Evolutionary conservation across 148 eudicot species (phyloP), one percentile per base, ranked within the genome.

Genomic region (Selenicereus undatus): DNA sequence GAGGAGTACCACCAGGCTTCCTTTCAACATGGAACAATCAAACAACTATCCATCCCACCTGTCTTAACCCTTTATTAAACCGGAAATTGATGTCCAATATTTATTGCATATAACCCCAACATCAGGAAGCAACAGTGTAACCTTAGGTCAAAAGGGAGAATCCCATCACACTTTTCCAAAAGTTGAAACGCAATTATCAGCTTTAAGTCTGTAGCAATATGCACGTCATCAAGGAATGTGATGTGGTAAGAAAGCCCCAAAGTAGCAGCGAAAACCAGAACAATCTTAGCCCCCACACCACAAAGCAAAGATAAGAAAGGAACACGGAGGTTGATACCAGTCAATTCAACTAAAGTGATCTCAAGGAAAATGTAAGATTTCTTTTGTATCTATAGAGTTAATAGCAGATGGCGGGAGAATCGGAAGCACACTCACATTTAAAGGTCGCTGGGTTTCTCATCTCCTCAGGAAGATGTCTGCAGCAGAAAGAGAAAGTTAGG

Each of bases 401-500:
- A 36, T 18, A 8, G 66, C 30, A 29, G 54, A 17, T 9, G 58
- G 12, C 36, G 56, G 20, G 80, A 73, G 60, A 82, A 66, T 27
- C 64, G 82, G 48, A 56, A 29, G 81, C 75, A 82, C 74, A 89
- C 98, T 91, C 54, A 97, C 99, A 94, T 87, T 92, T 97, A 83
- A 97, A 97, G 62, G 97, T 90, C 27, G 87, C 81, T 26, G 99
- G 97, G 82, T 97, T 88, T 84, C 98, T 92, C 99, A 97, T 94
- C 97, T 97, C 99, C 88, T 94, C 93, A 17, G 99, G 99, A 48
- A 97, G 87, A 86, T 92, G 92, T 83, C 99, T 94, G 92, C 85
- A 81, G 83, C 77, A 69, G 48, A 13, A 13, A 26, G 16, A 24
- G 66, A 52, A 79, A 70, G n/a, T 52, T 52, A 52, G 74, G 74